A percentile compares a stretch with the other conserved stretches of the same genome.
Evolutionary conservation across 371 early-diverging fungal genomes (phyloP).

Genomic region (Quaeritorhiza haematococci): DNA sequence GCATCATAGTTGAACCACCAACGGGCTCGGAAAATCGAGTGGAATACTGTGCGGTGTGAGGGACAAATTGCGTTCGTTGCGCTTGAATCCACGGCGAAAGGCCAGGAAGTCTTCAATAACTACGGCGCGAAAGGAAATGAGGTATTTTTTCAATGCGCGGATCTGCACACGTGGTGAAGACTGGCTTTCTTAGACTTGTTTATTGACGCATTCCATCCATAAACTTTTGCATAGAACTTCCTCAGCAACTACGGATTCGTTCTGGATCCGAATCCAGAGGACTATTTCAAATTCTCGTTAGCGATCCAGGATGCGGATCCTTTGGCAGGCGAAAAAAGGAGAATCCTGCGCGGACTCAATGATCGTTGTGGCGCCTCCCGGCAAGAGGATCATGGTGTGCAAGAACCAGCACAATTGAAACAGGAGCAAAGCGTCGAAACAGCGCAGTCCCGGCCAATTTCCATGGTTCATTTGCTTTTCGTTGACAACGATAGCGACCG

Average conservation of each 20-base stretch:
- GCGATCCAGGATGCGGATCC: constrained; percentile 27
- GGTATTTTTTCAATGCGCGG: constrained; percentile 6
- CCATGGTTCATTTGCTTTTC: too few species aligned
- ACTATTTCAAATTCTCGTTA: constrained; percentile 35
- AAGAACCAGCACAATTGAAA: too few species aligned
- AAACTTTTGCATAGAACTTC: too few species aligned
- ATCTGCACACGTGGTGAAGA: too few species aligned
- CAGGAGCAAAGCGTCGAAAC: too few species aligned
- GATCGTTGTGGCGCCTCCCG: too few species aligned
- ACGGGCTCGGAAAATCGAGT: constrained; percentile 30
- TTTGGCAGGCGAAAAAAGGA: too few species aligned
- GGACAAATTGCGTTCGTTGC: constrained; percentile 30
- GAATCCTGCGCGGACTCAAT: too few species aligned
- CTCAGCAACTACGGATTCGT: constrained; percentile 45
- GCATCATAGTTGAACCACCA: constrained; percentile 34
- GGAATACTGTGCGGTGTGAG: constrained; percentile 22
- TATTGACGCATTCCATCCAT: neutral
- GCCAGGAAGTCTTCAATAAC: constrained; percentile 35
- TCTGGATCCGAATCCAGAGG: constrained; percentile 32
- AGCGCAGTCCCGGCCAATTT: too few species aligned
- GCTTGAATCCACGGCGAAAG: constrained; percentile 7
- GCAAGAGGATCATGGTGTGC: too few species aligned
- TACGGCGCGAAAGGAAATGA: constrained; percentile 41
- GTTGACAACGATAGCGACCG: too few species aligned
- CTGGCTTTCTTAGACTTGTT: too few species aligned